Base-by-base conservation (phyloP, 2,329 filamentous ascomycete genomes). In the Rhexocercosporidium sp. region DNA sequence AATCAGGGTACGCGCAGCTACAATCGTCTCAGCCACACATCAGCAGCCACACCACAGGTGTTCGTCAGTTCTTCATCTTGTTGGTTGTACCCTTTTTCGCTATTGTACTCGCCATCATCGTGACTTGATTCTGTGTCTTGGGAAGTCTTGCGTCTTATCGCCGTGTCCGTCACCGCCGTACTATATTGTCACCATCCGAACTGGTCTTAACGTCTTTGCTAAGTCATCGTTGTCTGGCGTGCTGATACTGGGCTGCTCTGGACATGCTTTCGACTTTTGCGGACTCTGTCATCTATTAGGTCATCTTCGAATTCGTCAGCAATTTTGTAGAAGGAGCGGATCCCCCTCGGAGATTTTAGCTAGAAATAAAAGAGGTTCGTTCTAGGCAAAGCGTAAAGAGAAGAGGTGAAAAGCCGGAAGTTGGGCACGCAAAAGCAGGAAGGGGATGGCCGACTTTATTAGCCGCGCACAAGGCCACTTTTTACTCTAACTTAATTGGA, bases 221-320 rank as follows among this genome's bases (percentile, higher is more conserved):
- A 47, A 47, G 20, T 3, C 44, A 47, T 47, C 44, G 20, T 47
- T 47, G 20, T 47, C 20, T 20, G 3, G 18, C n/a, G n/a, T 47
- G 16, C 18, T 47, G 20, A 47, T 47, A 47, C 44, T 18, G n/a
- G 18, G 44, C 44, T 47, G 3, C 44, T 47, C 16, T 47, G 18
- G 41, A 14, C 44, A 20, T 3, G 3, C 20, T 47, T 47, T 47
- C 44, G 44, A 47, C 59, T 25, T 47, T 62, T 51, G 20, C 27
- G 41, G 31, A 62, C 46, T 53, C 59, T 41, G 59, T 62, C 47
- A 62, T 62, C 59, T 11, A 34, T 39, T 25, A 62, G 18, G 27
- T 62, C 44, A 62, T 62, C 59, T 53, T 62, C 20, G 59, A 53
- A 53, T 53, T 62, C 44, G 59, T 62, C 41, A 62, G 59, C 29